Conservation (phyloP, 2,329 filamentous ascomycete species). For the Knufia fluminis region DNA sequence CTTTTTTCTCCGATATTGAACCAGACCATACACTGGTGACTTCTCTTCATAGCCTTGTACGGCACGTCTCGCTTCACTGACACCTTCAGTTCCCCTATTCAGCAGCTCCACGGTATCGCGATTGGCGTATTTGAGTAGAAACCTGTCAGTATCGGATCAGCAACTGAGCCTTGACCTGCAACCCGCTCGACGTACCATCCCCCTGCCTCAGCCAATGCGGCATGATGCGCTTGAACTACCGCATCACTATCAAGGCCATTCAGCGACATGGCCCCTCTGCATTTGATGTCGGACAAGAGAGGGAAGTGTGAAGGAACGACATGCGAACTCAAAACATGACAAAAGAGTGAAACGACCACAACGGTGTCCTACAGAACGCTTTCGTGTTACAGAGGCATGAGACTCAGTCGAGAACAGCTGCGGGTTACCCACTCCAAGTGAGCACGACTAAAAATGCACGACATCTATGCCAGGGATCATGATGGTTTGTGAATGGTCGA, state of each 20-base stretch:
- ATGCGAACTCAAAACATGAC: background rate
- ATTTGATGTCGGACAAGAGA: constrained; percentile 21
- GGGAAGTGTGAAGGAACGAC: background rate
- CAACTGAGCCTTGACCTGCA: constrained; percentile 10
- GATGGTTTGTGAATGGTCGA: background rate
- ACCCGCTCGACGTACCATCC: constrained; percentile 65
- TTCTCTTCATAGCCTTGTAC: constrained; percentile 72
- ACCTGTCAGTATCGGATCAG: constrained; percentile 49
- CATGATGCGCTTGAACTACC: constrained; percentile 76
- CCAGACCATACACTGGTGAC: constrained; percentile 83
- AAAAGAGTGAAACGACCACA: background rate
- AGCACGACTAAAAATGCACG: constrained; percentile 3
- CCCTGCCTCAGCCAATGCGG: constrained; percentile 70
- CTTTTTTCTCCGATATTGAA: constrained; percentile 81
- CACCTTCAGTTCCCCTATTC: constrained; percentile 66
- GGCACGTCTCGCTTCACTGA: constrained; percentile 70
- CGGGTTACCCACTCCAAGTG: constrained; percentile 1
- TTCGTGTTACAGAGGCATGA: background rate
- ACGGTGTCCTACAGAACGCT: background rate
- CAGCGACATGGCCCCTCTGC: constrained; percentile 25
- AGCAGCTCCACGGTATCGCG: constrained; percentile 81
- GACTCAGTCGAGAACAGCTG: background rate
- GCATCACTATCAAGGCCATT: constrained; percentile 31
- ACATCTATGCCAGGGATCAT: background rate
- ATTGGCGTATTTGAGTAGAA: constrained; percentile 81